Evolutionary conservation across 192 early-diverging fungal genomes (phyloP), one percentile per base, ranked within the genome.

Genomic region (Diversispora epigaea): DNA sequence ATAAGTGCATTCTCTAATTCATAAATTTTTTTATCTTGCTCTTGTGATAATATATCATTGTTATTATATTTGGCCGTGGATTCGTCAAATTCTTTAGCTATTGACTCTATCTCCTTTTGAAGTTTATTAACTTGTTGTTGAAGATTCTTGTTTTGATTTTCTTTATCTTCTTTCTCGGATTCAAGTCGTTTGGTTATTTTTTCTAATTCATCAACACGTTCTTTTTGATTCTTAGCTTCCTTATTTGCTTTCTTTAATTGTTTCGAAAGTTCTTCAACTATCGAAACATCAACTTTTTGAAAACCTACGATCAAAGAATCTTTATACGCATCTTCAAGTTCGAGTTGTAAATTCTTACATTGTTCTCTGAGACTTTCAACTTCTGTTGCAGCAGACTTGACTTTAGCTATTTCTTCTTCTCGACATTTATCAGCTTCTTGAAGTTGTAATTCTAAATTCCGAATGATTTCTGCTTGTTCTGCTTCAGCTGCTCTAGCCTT

Each of bases 11-110:
- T 47, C 12, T 82, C 73, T 54, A 82, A 71, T 25, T 79, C 81
- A 25, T 57, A 21, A 41, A 82, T 82, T 47, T 58, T 62, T 19
- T 68, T 68, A 60, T 80, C 80, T 78, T 80, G 79, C 60, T 80
- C 71, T 52, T 47, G 25, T 19, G 25, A 74, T 40, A 7, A 14
- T 14, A 75, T 74, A 19, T 80, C 79, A 14, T 76, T 77, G 32
- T 80, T 79, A 45, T 80, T 77, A 57, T 77, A 80, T 21, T 68
- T 64, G 0, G 77, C 70, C 1, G 64, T 77, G 1, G 79, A 75
- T 15, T 80, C 58, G 21, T 75, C 61, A 75, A 80, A 80, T 60
- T 83, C 82, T 15, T 75, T 71, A 4, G 82, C 77, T 14, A 83
- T 63, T 12, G 77, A 80, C 19, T 77, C 79, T 7, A 83, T 57